phyloP scores from a whole-genome alignment of 2,329 filamentous ascomycete species.

The Aspergillus sp. region DNA sequence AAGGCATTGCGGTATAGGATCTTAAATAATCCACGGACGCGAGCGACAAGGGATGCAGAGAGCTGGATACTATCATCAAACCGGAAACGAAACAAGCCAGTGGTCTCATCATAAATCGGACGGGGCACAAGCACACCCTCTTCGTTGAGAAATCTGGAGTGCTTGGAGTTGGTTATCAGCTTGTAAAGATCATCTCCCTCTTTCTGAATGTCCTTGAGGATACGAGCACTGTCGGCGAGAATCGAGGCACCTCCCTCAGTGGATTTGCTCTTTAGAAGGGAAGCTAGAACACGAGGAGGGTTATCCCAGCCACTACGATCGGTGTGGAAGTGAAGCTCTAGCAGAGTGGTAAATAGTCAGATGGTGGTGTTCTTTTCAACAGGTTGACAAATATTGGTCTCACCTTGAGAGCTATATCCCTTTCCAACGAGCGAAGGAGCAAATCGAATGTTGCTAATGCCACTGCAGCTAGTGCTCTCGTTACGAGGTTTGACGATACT shows the following conservation, averaged over 20 bases:
- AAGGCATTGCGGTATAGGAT: constrained; percentile 12
- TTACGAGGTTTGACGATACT: constrained; percentile 11
- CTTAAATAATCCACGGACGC: constrained; percentile 3
- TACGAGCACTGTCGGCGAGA: constrained; percentile 6
- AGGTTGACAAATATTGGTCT: no score
- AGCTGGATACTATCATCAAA: constrained; percentile 15
- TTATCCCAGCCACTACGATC: constrained; percentile 15
- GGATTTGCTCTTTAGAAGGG: constrained; percentile 9
- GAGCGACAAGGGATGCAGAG: constrained; percentile 8
- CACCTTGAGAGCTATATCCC: constrained; percentile 14
- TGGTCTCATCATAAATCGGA: constrained; percentile 6
- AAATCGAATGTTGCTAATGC: constrained; percentile 14
- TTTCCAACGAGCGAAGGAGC: constrained; percentile 8
- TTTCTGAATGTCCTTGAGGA: constrained; percentile 9
- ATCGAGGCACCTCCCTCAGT: constrained; percentile 10
- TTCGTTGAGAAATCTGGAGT: constrained; percentile 11
- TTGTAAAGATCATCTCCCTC: constrained; percentile 8
- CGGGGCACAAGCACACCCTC: constrained; percentile 14
- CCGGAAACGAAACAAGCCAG: constrained; percentile 13
- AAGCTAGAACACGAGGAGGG: constrained; percentile 13
- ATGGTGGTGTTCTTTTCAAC: neutral
- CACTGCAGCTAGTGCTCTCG: constrained; percentile 8
- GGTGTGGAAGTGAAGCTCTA: constrained; percentile 15
- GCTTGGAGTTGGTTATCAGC: constrained; percentile 8
- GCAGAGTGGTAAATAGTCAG: neutral